Base-by-base conservation (phyloP, 345 rosid genomes). In the Zanthoxylum bungeanum region DNA sequence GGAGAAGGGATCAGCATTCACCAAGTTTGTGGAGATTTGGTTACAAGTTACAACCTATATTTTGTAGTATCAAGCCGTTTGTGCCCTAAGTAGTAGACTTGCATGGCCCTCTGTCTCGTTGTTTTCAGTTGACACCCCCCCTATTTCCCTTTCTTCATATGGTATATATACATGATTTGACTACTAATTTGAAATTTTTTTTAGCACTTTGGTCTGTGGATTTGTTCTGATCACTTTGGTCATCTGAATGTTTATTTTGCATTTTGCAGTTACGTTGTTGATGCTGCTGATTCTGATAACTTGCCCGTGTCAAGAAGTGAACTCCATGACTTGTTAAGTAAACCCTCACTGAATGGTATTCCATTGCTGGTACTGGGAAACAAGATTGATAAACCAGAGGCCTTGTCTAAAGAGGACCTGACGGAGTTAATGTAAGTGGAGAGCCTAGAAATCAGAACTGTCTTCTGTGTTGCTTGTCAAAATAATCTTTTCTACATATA, bases 361-460 rank as follows among this genome's bases (percentile, higher is more conserved):
- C 95, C 92, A 59, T 74, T 89, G 64, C 70, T 89, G 76, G 92
- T 89, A 31, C 85, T 89, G 19, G 92, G 92, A 14, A 89, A 84
- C 86, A 89, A 89, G 84, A 85, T 85, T 40, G 92, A 89, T 84
- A 89, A 84, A 75, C 81, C 79, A 49, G 89, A 84, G 80, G 86
- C 90, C 58, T 64, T 89, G 72, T 83, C 90, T 28, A 86, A 86
- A 76, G 83, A 87, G 56, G 80, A 71, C 31, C 78, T 87, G 63
- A 80, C 70, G 0, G 89, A 87, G 16, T 81, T 84, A 77, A 87
- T 89, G 91, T 89, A 79, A 82, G 84, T 65, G 36, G 4, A 40
- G 36, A 30, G 3, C 31, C 59, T 61, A 44, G 31, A 64, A 34
- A 39, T 42, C 55, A 22, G 19, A 19, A 69, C 21, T 56, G 6